These are phyloP conservation scores for Sporopachydermia quercuum DNA, from an alignment of 805 yeast genomes.

Conservation along the genomic window DNA sequence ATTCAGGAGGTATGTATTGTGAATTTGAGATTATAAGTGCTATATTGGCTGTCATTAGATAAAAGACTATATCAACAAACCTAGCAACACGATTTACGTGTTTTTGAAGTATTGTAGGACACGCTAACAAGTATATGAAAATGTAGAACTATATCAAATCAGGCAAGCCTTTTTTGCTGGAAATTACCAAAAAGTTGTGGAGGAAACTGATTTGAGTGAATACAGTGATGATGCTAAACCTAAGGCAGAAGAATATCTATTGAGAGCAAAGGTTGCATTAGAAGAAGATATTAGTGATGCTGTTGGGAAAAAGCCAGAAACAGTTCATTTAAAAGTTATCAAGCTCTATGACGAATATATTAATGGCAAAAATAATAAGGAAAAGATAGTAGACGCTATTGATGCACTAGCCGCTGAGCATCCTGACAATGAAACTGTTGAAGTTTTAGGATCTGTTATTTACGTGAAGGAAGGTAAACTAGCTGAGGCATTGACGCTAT, in stretches of 20 bases:
- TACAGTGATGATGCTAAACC: constrained; percentile 10
- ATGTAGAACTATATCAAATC: constrained; percentile 17
- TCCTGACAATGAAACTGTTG: constrained; percentile 17
- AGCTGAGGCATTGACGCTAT: constrained; percentile 27
- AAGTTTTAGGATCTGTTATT: constrained; percentile 26
- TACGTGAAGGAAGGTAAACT: constrained; percentile 24
- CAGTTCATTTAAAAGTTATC: constrained; percentile 10
- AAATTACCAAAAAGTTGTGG: constrained; percentile 19
- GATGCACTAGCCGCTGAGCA: constrained; percentile 12
- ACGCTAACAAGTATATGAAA: no score
- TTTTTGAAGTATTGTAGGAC: no score
- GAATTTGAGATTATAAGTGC: no score
- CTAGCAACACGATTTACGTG: no score
- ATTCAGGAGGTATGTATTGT: no score
- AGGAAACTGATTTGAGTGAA: constrained; percentile 13
- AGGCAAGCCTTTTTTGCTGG: constrained; percentile 27
- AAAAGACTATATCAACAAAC: no score
- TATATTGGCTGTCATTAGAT: no score
- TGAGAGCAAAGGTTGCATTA: constrained; percentile 22
- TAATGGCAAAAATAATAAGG: constrained; percentile 6
- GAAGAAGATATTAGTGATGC: constrained; percentile 16
- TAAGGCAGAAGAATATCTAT: constrained; percentile 18
- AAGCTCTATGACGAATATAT: constrained; percentile 14
- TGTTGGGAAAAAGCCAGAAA: constrained; percentile 12
- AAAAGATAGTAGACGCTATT: constrained; percentile 6